phyloP scores from a whole-genome alignment of 1,284 basidiomycete species.

The Malassezia nana region DNA sequence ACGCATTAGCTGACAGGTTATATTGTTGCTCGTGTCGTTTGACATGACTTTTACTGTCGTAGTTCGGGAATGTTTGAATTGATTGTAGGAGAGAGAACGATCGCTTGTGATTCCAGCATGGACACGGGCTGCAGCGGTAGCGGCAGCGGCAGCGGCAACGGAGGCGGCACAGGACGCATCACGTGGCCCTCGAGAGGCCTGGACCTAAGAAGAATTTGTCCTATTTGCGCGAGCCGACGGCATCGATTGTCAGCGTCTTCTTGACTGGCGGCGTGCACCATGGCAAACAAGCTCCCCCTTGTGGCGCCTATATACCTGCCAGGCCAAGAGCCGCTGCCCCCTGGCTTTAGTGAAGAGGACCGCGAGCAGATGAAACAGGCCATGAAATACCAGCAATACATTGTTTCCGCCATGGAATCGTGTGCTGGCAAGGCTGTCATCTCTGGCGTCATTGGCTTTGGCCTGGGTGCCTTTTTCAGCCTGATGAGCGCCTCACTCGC shows the following conservation, averaged over 20 bases:
- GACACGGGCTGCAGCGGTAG: too few species aligned
- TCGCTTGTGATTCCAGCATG: too few species aligned
- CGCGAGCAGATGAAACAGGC: slow-evolving; percentile 60
- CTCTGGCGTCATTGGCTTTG: slow-evolving; percentile 70
- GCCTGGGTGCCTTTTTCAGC: slow-evolving; percentile 85
- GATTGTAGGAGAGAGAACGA: too few species aligned
- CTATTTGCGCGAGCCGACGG: not conserved
- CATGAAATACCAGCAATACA: slow-evolving; percentile 65
- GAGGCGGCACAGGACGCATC: too few species aligned
- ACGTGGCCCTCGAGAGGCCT: not conserved
- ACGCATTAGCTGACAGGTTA: not conserved
- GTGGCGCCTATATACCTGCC: slow-evolving; percentile 41
- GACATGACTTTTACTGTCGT: slow-evolving; percentile 1
- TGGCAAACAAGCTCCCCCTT: slow-evolving; percentile 19
- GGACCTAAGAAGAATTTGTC: not conserved
- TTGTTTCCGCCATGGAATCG: slow-evolving; percentile 65
- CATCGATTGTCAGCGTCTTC: not conserved
- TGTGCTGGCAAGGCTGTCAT: slow-evolving; percentile 71
- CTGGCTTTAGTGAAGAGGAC: slow-evolving; percentile 71
- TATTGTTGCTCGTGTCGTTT: not conserved
- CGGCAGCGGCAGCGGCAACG: too few species aligned
- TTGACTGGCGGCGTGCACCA: not conserved
- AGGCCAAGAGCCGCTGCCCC: slow-evolving; percentile 58
- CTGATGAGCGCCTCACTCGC: slow-evolving; percentile 90
- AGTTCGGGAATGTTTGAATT: not conserved